Percentiles rank a stretch among this genome's conserved stretches.
Evolutionary conservation across 805 yeast genomes (phyloP).

Genomic region (Sungouiella thailandica): DNA sequence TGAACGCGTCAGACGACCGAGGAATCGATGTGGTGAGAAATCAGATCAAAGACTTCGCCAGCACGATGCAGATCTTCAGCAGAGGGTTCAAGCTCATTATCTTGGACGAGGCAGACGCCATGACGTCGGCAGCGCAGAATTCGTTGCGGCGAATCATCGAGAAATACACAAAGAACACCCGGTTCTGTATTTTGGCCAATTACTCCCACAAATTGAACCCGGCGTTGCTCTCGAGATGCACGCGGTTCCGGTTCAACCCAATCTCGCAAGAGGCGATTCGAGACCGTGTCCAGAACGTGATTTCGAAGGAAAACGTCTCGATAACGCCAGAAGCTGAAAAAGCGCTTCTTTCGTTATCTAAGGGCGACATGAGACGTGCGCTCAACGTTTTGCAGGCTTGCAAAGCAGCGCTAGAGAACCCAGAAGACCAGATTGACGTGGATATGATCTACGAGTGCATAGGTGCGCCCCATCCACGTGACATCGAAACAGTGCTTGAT

Average conservation of each 20-base stretch:
- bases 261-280: constrained; percentile 62
- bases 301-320: constrained; percentile 59
- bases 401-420: constrained; percentile 56
- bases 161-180: constrained; percentile 88
- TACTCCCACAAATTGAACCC: constrained; percentile 95
- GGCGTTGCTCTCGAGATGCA: constrained; percentile 90
- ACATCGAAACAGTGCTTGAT: constrained; percentile 68
- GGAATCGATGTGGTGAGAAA: constrained; percentile 98
- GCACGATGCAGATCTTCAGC: constrained; percentile 88
- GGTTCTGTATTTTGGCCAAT: constrained; percentile 93
- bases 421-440: constrained; percentile 49
- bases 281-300: constrained; percentile 63
- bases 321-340: constrained; percentile 55
- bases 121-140: constrained; percentile 83
- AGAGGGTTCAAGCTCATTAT: constrained; percentile 83
- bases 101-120: constrained; percentile 95
- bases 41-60: constrained; percentile 93
- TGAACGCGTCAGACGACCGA: constrained; percentile 96
- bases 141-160: constrained; percentile 83
- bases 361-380: constrained; percentile 96
- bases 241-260: constrained; percentile 91
- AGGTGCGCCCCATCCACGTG: constrained; percentile 92
- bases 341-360: constrained; percentile 66
- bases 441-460: constrained; percentile 88
- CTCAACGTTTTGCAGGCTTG: constrained; percentile 93